Base-by-base conservation (phyloP, 2,329 filamentous ascomycete genomes). In the Gnomoniopsis smithogilvyi region DNA sequence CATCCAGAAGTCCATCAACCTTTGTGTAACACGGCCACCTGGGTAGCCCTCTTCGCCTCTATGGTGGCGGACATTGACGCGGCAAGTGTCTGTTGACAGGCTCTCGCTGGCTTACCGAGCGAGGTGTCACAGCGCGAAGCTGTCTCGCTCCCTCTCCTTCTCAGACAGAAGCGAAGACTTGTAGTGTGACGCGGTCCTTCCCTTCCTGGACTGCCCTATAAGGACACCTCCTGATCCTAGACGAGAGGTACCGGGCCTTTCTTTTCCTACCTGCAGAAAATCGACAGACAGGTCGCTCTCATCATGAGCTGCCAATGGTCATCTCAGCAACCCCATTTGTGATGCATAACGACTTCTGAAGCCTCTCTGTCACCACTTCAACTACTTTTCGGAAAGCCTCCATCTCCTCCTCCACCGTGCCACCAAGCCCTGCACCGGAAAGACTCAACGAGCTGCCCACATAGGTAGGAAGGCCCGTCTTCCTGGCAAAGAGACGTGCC, bases 381-480 rank as follows among this genome's bases (percentile, higher is more conserved):
- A 93, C 86, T 45, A 96, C 85, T 64, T 82, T 83, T 67, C 84
- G 86, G 67, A 97, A 88, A 0, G 89, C 91, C 69, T 94, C 92
- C 86, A 97, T 93, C 76, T 98, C 94, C 78, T 98, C 95, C 70
- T 97, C 93, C 7, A 94, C 85, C 0, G 86, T 90, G 21, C 92
- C 89, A 11, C 92, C 92, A 67, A 92, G 83, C 2, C 88, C 89
- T 6, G 87, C 82, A 67, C 81, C 85, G 15, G 84, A 83, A 63
- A 97, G 86, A 65, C 88, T 91, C 67, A 96, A 86, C 36, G 92
- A 96, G 70, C 91, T 96, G 22, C 91, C 91, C 19, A 98, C 91
- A 71, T 97, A 98, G n/a, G 91, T 87, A 0, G 92, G 92, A 63
- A 86, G 83, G 34, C 81, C 78, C 30, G 87, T 83, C 66, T 85